A percentile compares a stretch with the other conserved stretches of the same genome.
Conservation (phyloP, 257 asterid species). For the Plantago major region DNA sequence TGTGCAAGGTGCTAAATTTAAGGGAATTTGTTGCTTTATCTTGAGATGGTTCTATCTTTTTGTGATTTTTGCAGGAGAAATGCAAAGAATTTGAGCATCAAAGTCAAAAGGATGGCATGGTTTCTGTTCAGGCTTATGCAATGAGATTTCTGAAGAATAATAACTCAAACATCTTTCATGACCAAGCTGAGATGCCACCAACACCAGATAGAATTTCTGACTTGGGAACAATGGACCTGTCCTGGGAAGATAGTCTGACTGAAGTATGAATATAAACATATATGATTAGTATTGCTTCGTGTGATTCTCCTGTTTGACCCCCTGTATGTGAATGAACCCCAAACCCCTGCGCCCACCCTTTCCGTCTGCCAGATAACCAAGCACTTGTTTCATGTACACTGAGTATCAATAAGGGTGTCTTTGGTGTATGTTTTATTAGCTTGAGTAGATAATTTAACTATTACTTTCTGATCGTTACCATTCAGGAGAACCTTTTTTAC, state of each 20-base stretch:
- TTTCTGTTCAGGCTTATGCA: constrained; percentile 62
- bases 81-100: constrained; percentile 37
- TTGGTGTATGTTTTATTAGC: constrained; percentile 11
- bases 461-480: constrained; percentile 16
- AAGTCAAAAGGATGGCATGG: constrained; percentile 33
- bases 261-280: constrained; percentile 48
- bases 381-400: constrained; percentile 21
- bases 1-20: too few species aligned
- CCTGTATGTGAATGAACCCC: background rate
- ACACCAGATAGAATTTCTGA: constrained; percentile 71
- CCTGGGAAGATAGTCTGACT: constrained; percentile 54
- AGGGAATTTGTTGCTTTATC: background rate
- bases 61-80: constrained; percentile 49
- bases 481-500: constrained; percentile 81
- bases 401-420: constrained; percentile 12
- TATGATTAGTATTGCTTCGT: constrained; percentile 8
- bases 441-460: constrained; percentile 15
- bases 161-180: constrained; percentile 28
- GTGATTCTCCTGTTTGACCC: background rate
- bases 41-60: constrained; percentile 1
- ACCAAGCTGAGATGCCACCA: constrained; percentile 47
- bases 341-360: background rate
- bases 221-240: constrained; percentile 40
- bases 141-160: constrained; percentile 56
- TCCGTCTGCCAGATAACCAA: constrained; percentile 7